A percentile compares a stretch with the other conserved stretches of the same genome.
phyloP scores from a whole-genome alignment of 805 yeast genomes.

The Starmerella vitae region DNA sequence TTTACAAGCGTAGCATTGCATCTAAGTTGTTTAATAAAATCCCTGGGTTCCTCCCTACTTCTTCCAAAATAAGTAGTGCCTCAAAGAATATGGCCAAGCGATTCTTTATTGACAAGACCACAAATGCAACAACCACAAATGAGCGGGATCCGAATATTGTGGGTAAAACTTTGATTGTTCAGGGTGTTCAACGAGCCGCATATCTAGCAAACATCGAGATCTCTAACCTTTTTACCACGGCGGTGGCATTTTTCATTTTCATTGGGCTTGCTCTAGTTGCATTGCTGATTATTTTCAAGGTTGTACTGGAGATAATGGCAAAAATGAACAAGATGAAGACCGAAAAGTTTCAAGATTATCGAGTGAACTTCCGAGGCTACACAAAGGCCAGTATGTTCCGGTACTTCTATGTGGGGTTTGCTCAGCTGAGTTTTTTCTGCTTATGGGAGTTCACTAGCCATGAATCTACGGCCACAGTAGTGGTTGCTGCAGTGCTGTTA shows the following conservation, averaged over 20 bases:
- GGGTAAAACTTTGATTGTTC: slow-evolving; percentile 60
- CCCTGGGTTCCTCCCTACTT: background rate
- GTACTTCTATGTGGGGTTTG: slow-evolving; percentile 68
- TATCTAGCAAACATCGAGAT: slow-evolving; percentile 74
- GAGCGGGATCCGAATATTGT: slow-evolving; percentile 49
- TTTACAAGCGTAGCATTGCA: slow-evolving; percentile 35
- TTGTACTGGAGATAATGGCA: slow-evolving; percentile 52
- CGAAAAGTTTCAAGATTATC: slow-evolving; percentile 57
- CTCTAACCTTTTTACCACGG: slow-evolving; percentile 74
- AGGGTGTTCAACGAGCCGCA: slow-evolving; percentile 89
- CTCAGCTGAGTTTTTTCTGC: slow-evolving; percentile 68
- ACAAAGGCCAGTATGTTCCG: slow-evolving; percentile 84
- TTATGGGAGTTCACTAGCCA: slow-evolving; percentile 79
- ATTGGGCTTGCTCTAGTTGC: slow-evolving; percentile 49
- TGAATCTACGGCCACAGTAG: slow-evolving; percentile 73
- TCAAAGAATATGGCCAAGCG: background rate
- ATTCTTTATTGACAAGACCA: slow-evolving; percentile 1
- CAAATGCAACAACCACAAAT: slow-evolving; percentile 24
- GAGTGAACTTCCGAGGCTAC: slow-evolving; percentile 42
- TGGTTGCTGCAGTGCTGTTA: slow-evolving; percentile 63
- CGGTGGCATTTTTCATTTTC: slow-evolving; percentile 69
- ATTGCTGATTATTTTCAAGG: slow-evolving; percentile 48
- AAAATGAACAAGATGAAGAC: slow-evolving; percentile 46
- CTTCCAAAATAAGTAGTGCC: background rate
- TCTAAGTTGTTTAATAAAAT: slow-evolving; percentile 1